phyloP scores from a whole-genome alignment of 768 basidiomycete genomes.

The Lepiota venenata region DNA sequence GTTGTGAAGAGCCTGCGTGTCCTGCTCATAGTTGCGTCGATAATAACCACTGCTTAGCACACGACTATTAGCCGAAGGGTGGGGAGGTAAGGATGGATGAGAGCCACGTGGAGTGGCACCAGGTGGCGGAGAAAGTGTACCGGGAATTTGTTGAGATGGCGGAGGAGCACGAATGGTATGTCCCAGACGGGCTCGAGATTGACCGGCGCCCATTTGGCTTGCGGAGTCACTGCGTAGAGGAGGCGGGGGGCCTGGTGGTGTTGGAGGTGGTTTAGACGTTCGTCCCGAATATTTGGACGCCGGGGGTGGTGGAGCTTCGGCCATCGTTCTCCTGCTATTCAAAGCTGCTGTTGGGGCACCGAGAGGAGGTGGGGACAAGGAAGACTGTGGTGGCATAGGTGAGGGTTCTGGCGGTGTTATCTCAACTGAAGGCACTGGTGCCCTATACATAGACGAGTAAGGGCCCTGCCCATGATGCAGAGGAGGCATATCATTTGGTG shows the following conservation, averaged over 20 bases:
- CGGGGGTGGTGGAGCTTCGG: not conserved
- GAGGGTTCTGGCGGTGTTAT: conserved; percentile 5
- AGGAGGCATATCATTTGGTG: conserved; percentile 28
- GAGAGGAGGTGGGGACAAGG: not conserved
- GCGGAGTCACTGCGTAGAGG: not conserved
- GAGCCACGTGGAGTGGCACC: not conserved
- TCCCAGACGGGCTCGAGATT: not conserved
- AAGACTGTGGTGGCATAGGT: not conserved
- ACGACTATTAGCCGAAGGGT: conserved; percentile 1
- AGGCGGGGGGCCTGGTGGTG: not conserved
- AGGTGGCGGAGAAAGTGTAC: not conserved
- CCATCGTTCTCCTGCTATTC: conserved; percentile 1
- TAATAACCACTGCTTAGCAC: conserved; percentile 11
- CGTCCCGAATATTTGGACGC: not conserved
- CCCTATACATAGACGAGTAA: conserved; percentile 38
- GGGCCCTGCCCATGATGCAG: conserved; percentile 32
- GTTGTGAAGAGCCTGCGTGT: conserved; percentile 1
- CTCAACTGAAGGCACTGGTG: conserved; percentile 2
- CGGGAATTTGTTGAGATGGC: not conserved
- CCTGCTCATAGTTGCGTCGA: conserved; percentile 17
- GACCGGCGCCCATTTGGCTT: not conserved
- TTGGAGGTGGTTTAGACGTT: not conserved
- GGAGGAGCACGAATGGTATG: not conserved
- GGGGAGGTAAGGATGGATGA: not conserved
- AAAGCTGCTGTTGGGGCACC: not conserved